phyloP scores from a whole-genome alignment of 2,329 filamentous ascomycete genomes.

The Colletotrichum godetiae region DNA sequence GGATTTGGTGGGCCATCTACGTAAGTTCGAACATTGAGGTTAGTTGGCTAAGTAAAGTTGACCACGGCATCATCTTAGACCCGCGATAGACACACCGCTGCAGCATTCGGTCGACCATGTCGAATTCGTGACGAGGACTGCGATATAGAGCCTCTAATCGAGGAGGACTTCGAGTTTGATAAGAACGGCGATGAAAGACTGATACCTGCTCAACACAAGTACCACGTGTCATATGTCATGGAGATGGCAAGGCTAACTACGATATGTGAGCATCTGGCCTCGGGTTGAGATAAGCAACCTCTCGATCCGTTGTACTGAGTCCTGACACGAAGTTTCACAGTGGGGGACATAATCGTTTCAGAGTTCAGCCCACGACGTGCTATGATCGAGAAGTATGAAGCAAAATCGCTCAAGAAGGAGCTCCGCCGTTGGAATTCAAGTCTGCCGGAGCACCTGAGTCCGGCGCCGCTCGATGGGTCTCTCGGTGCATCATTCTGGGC shows the following conservation, averaged over 20 bases:
- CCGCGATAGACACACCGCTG: slow-evolving; percentile 49
- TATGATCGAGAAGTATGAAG: background rate
- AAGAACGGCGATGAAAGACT: slow-evolving; percentile 32
- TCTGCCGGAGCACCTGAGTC: background rate
- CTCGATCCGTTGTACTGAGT: background rate
- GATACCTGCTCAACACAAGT: slow-evolving; percentile 38
- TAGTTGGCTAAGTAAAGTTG: background rate
- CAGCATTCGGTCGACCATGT: slow-evolving; percentile 48
- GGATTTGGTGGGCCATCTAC: slow-evolving; percentile 28
- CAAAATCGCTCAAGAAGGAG: background rate
- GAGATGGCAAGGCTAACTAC: slow-evolving; percentile 50
- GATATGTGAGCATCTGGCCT: slow-evolving; percentile 41
- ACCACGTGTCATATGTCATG: slow-evolving; percentile 48
- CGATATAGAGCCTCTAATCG: slow-evolving; percentile 47
- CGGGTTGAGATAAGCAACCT: fast-evolving
- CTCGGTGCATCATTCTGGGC: slow-evolving; percentile 11
- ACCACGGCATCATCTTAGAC: background rate
- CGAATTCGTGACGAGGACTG: slow-evolving; percentile 52
- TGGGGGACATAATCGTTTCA: background rate
- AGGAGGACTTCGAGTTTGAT: slow-evolving; percentile 46
- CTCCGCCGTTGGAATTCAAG: background rate
- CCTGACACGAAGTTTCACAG: background rate
- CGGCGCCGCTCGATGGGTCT: background rate
- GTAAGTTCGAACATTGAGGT: background rate
- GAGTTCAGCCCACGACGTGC: slow-evolving; percentile 20